A percentile compares a stretch with the other conserved stretches of the same genome.
phyloP scores from a whole-genome alignment of 2,329 filamentous ascomycete genomes.

The Allantophomopsis cytisporea region DNA sequence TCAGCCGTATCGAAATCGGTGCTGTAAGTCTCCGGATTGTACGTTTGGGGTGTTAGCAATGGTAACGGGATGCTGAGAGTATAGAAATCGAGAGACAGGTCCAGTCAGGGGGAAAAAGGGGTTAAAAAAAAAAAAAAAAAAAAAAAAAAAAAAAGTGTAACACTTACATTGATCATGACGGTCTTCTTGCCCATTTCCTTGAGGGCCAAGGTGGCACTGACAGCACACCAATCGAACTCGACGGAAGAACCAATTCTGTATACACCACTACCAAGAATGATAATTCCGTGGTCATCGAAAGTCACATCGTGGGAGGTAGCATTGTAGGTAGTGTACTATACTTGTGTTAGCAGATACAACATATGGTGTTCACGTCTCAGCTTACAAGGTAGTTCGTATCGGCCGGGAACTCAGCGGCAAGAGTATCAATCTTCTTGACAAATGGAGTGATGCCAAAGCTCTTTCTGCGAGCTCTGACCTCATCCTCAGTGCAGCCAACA shows the following conservation, averaged over 20 bases:
- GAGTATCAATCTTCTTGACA: conserved; percentile 97
- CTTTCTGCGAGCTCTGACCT: conserved; percentile 74
- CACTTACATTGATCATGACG: conserved; percentile 75
- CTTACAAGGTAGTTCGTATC: conserved; percentile 89
- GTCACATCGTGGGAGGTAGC: conserved; percentile 84
- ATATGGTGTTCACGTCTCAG: too few relatives aligned
- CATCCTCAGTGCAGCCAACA: conserved; percentile 75
- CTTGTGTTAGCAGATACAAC: too few relatives aligned
- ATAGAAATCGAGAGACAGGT: conserved; percentile 2
- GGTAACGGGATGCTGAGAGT: background rate
- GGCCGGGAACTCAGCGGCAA: conserved; percentile 92
- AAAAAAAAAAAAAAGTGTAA: too few relatives aligned
- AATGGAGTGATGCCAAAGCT: conserved; percentile 84
- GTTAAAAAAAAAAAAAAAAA: too few relatives aligned
- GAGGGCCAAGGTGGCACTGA: conserved; percentile 75
- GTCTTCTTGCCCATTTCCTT: conserved; percentile 89
- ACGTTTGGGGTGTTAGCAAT: conserved; percentile 11
- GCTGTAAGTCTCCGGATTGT: conserved; percentile 51
- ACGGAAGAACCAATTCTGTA: conserved; percentile 97
- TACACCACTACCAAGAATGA: conserved; percentile 87
- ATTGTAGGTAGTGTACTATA: conserved; percentile 99
- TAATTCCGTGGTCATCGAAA: conserved; percentile 81
- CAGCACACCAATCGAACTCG: conserved; percentile 97
- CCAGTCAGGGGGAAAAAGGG: too few relatives aligned
- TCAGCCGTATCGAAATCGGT: conserved; percentile 88